phyloP scores from a whole-genome alignment of 495 filamentous ascomycete genomes.

The Tuber magnatum region DNA sequence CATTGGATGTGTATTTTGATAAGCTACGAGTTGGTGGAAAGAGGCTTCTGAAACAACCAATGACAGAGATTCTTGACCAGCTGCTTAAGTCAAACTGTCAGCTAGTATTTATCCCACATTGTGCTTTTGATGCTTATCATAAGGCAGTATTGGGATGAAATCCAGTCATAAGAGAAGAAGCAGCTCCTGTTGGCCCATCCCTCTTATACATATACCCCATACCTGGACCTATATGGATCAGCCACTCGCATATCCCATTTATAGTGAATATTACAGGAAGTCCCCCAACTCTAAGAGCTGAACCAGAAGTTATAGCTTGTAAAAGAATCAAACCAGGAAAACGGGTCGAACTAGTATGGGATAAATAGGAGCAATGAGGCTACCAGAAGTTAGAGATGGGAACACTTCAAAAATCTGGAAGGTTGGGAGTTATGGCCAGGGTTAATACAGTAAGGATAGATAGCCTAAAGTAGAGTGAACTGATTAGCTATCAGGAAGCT shows the following conservation, averaged over 20 bases:
- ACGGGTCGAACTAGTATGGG: no score
- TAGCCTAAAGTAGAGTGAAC: not conserved
- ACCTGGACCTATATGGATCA: not conserved
- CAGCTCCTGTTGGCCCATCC: not conserved
- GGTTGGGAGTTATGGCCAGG: not conserved
- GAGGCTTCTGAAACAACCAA: not conserved
- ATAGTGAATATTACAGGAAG: no score
- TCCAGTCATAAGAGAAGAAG: not conserved
- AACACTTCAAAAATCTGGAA: not conserved
- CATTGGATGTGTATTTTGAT: constrained; percentile 3
- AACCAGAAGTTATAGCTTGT: not conserved
- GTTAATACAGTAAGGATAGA: not conserved
- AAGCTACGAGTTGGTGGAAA: not conserved
- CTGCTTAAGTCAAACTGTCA: not conserved
- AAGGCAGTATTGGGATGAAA: not conserved
- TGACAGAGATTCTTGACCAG: not conserved
- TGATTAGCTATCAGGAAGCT: not conserved
- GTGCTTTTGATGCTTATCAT: not conserved
- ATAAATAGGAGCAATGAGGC: no score
- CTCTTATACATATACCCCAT: not conserved
- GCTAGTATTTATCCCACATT: not conserved
- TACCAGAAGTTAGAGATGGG: not conserved
- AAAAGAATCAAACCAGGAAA: no score
- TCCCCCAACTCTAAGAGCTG: no score
- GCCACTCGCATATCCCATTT: no score